Evolutionary conservation across 108 stramenopile species (phyloP), one percentile per base, ranked within the genome.

Genomic region (Cyclotella sp.): DNA sequence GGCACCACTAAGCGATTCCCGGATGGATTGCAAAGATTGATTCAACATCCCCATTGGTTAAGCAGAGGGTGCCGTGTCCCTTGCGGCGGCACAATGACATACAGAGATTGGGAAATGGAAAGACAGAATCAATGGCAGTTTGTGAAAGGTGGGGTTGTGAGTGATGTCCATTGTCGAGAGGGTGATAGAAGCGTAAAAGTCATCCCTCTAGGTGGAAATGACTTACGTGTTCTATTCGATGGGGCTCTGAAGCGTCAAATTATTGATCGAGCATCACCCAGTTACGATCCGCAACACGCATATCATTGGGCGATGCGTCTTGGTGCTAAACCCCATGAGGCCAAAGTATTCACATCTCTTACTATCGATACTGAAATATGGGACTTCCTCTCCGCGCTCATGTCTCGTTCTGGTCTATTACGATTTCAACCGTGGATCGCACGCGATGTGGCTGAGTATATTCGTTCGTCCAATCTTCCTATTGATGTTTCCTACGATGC

Each of bases 371-470:
- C 46, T 9, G 72, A 79, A 21, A 75, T 70, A 52, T 81, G 80
- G 80, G 74, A 81, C 55, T 81, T 57, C 47, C 30, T 81, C 24
- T 54, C 69, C n/a, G 80, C 74, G 14, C 68, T 81, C 13, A 57
- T 81, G 68, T 49, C 80, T 0, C 61, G 80, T 9, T 81, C 80
- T 28, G 73, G 70, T 16, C 15, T 75, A 1, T 43, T 81, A 12
- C 68, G 69, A 0, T 75, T 81, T 58, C 80, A 81, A 60, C 80
- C 73, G 0, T 81, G 80, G 80, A 81, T 81, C 10, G 80, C 61
- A 0, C 34, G 80, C 14, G 80, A 81, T 52, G 74, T 75, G 9
- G 74, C 67, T 43, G 22, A 30, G n/a, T 75, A 68, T 26, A 81
- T 81, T 45, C 52, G 65, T 34, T 22, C 40, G 4, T 44, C 62